Evolutionary conservation across 192 early-diverging fungal species (phyloP).

Genomic region (Coemansia sp.): DNA sequence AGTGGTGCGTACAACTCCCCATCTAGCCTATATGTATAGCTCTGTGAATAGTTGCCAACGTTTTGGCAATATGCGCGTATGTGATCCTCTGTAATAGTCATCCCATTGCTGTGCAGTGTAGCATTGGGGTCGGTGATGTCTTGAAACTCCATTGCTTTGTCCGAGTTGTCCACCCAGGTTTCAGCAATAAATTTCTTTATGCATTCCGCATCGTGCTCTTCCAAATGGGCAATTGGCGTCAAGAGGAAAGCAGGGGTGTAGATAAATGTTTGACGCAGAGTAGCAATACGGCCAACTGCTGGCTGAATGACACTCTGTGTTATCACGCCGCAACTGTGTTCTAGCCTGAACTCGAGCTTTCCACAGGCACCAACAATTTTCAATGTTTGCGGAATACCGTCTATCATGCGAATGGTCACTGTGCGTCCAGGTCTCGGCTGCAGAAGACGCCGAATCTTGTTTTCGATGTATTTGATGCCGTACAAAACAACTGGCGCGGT

Average conservation of each 20-base stretch:
- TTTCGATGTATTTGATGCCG: slow-evolving; percentile 59
- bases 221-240: slow-evolving; percentile 20
- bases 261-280: slow-evolving; percentile 19
- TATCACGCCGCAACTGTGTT: slow-evolving; percentile 66
- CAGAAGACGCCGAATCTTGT: slow-evolving; percentile 61
- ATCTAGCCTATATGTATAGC: slow-evolving; percentile 10
- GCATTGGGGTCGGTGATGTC: slow-evolving; percentile 1
- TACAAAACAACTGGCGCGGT: slow-evolving; percentile 73
- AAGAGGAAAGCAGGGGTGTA: slow-evolving; percentile 7
- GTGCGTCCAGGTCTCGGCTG: slow-evolving; percentile 60
- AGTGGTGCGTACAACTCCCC: slow-evolving; percentile 68
- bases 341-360: slow-evolving; percentile 77
- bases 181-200: slow-evolving; percentile 8
- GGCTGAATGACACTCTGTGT: slow-evolving; percentile 48
- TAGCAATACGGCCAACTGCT: slow-evolving; percentile 39
- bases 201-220: neutral
- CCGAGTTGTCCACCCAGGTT: slow-evolving; percentile 16
- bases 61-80: slow-evolving; percentile 10
- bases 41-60: slow-evolving; percentile 12
- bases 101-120: neutral
- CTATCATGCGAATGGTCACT: neutral
- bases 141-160: neutral
- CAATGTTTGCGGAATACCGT: neutral
- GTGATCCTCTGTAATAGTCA: slow-evolving; percentile 10
- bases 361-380: slow-evolving; percentile 39